Evolutionary conservation across 345 rosid species (phyloP).

Genomic region (Populus nigra): DNA sequence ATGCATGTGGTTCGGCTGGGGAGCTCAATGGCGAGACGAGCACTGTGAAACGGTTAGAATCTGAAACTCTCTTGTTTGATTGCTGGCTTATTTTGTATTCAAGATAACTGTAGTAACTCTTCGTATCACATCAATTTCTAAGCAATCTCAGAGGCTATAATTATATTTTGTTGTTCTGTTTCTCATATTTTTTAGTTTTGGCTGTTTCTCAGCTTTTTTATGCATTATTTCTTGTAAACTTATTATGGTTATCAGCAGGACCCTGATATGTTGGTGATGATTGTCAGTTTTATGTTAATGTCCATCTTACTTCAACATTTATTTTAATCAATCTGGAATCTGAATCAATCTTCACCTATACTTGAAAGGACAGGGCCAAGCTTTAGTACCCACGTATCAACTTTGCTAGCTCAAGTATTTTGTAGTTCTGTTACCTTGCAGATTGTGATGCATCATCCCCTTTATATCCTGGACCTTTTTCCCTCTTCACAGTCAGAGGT

Average conservation of each 20-base stretch:
- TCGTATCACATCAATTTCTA: background rate
- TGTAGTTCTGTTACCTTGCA: background rate
- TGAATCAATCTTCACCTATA: background rate
- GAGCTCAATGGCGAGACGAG: constrained; percentile 41
- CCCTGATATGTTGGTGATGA: background rate
- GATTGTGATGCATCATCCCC: background rate
- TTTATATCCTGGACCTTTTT: background rate
- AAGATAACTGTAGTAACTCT: background rate
- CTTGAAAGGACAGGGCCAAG: background rate
- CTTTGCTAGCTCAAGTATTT: background rate
- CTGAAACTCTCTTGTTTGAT: constrained; percentile 9
- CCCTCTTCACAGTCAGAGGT: background rate
- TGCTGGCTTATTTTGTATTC: background rate
- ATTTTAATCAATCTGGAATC: background rate
- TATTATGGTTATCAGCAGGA: background rate
- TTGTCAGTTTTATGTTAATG: background rate
- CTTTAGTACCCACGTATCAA: background rate
- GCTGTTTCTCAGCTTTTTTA: background rate
- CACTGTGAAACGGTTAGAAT: constrained; percentile 49
- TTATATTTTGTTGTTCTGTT: too few relatives aligned
- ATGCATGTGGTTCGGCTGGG: constrained; percentile 22
- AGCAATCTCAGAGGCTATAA: background rate
- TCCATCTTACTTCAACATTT: background rate
- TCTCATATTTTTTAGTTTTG: background rate
- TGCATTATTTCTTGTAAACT: background rate